Evolutionary conservation across 2,329 filamentous ascomycete species (phyloP).

Genomic region (Fusarium falciforme): DNA sequence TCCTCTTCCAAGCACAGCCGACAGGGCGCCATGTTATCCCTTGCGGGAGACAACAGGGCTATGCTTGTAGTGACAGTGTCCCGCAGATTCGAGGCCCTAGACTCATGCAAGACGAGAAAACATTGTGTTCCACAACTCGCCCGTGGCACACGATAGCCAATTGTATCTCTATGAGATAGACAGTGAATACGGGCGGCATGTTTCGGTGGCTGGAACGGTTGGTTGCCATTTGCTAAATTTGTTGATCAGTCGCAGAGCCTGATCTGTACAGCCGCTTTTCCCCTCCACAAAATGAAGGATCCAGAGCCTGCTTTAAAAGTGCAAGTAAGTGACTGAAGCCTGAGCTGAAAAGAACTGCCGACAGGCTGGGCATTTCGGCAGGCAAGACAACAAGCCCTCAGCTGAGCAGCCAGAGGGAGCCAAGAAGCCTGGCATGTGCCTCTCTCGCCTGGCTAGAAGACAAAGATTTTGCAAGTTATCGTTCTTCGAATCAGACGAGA

Average conservation of each 20-base stretch:
- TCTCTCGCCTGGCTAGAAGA: not conserved
- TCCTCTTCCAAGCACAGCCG: not conserved
- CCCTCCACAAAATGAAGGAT: not conserved
- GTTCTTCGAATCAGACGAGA: fast-evolving
- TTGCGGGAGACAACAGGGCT: not conserved
- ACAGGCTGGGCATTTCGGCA: not conserved
- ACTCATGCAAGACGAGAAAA: not conserved
- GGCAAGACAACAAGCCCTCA: not conserved
- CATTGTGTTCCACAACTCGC: not conserved
- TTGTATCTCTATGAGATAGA: not conserved
- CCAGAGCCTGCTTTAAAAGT: not conserved
- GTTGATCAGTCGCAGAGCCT: not conserved
- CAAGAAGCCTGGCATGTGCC: not conserved
- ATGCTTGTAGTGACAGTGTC: not conserved
- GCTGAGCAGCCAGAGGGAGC: not conserved
- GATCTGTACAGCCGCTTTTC: not conserved
- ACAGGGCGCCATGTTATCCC: not conserved
- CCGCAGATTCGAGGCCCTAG: not conserved
- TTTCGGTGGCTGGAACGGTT: not conserved
- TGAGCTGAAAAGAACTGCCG: not conserved
- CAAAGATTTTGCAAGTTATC: too few species aligned
- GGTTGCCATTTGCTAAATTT: not conserved
- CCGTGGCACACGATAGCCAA: not conserved
- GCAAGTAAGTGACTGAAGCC: not conserved
- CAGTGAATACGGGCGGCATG: not conserved